Evolutionary conservation across 2,329 filamentous ascomycete genomes (phyloP).

Genomic region (Sclerotinia nivalis): DNA sequence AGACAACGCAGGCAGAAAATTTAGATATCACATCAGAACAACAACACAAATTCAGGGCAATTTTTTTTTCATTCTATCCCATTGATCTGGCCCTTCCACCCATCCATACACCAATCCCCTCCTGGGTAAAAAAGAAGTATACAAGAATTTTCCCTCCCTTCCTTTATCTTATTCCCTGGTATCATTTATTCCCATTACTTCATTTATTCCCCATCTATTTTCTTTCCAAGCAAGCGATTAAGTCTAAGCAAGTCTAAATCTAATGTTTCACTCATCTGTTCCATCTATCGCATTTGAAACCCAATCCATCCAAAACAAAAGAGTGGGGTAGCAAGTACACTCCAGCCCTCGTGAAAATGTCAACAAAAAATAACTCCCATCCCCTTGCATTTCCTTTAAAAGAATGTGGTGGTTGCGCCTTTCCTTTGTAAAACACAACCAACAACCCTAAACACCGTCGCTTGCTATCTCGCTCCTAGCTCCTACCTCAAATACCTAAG

Average conservation of each 20-base stretch:
- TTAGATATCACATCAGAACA: neutral
- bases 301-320: neutral
- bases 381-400: neutral
- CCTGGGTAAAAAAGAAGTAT: neutral
- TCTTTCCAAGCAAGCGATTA: neutral
- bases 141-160: constrained; percentile 7
- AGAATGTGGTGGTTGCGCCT: constrained; percentile 7
- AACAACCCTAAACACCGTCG: constrained; percentile 1
- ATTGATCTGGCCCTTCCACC: neutral
- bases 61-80: neutral
- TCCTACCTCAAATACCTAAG: neutral
- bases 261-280: neutral
- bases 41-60: neutral
- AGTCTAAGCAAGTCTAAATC: constrained; percentile 12
- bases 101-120: neutral
- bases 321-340: neutral
- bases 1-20: neutral
- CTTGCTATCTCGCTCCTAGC: neutral
- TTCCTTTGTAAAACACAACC: constrained; percentile 6
- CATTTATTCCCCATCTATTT: constrained; percentile 6
- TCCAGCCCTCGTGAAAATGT: neutral
- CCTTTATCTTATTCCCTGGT: constrained; percentile 5
- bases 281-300: neutral
- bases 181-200: constrained; percentile 16
- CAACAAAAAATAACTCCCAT: neutral